Percentiles rank a stretch among this genome's conserved stretches.
phyloP scores from a whole-genome alignment of 2,329 filamentous ascomycete species.

The Uncinocarpus reesii region DNA sequence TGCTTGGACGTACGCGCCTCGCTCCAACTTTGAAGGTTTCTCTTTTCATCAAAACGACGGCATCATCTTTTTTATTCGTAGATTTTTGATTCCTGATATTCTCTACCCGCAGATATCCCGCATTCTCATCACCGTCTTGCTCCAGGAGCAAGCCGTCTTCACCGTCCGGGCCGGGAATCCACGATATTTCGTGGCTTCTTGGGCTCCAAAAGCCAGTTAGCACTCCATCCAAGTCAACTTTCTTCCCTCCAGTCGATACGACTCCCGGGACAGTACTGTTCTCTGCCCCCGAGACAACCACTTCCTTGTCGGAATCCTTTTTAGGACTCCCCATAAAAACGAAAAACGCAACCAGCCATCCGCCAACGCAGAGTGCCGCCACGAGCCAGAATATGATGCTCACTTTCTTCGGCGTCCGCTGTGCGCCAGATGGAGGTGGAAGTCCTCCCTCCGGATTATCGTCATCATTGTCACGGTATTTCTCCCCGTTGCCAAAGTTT shows the following conservation, averaged over 20 bases:
- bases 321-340: slow-evolving; percentile 34
- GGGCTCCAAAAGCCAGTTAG: slow-evolving; percentile 25
- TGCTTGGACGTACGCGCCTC: slow-evolving; percentile 46
- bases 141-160: slow-evolving; percentile 76
- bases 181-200: slow-evolving; percentile 34
- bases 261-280: not conserved
- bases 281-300: slow-evolving; percentile 19
- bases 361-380: slow-evolving; percentile 33
- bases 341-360: slow-evolving; percentile 38
- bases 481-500: slow-evolving; percentile 12
- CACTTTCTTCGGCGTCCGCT: slow-evolving; percentile 20
- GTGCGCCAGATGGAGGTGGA: slow-evolving; percentile 1
- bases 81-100: slow-evolving; percentile 58
- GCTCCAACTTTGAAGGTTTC: slow-evolving; percentile 51
- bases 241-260: slow-evolving; percentile 7
- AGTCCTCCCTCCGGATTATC: slow-evolving; percentile 26
- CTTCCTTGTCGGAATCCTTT: slow-evolving; percentile 22
- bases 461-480: slow-evolving; percentile 23
- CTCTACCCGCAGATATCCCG: slow-evolving; percentile 69
- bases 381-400: slow-evolving; percentile 32
- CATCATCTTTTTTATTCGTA: slow-evolving; percentile 18
- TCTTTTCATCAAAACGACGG: slow-evolving; percentile 63
- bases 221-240: slow-evolving; percentile 26
- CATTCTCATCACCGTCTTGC: slow-evolving; percentile 40
- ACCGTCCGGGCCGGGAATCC: slow-evolving; percentile 39